Percentiles rank a stretch among this genome's conserved stretches.
Evolutionary conservation across 2,329 filamentous ascomycete species (phyloP).

Genomic region (Hypoxylon sp.): DNA sequence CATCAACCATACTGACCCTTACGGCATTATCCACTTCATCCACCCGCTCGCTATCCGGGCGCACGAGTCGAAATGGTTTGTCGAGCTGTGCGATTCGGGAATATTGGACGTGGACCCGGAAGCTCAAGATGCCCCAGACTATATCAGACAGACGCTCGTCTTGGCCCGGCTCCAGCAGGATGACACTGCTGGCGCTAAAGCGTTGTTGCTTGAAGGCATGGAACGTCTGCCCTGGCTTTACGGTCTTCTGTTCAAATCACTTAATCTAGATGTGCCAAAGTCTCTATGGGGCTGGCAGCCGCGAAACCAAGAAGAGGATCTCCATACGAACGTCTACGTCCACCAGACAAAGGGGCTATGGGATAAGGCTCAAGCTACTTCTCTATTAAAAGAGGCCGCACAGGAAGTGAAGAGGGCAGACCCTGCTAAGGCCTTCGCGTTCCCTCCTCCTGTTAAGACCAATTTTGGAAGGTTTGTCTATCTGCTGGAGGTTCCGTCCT

Average conservation of each 20-base stretch:
- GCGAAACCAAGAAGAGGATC: constrained; percentile 67
- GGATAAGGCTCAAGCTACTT: constrained; percentile 77
- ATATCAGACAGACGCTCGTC: constrained; percentile 78
- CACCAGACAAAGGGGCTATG: constrained; percentile 81
- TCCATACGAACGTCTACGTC: constrained; percentile 80
- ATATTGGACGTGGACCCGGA: constrained; percentile 50
- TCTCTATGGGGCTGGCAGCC: constrained; percentile 83
- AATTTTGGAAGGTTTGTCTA: constrained; percentile 78
- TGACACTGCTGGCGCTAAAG: constrained; percentile 70
- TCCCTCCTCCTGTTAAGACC: constrained; percentile 50
- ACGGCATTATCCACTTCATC: constrained; percentile 80
- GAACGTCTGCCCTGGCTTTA: constrained; percentile 84
- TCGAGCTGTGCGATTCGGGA: constrained; percentile 68
- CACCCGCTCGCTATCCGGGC: constrained; percentile 87
- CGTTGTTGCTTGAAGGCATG: constrained; percentile 72
- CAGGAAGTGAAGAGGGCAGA: constrained; percentile 60
- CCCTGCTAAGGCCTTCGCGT: constrained; percentile 48
- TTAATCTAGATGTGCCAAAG: constrained; percentile 80
- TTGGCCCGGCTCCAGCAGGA: constrained; percentile 78
- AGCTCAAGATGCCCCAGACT: constrained; percentile 57
- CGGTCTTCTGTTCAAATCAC: constrained; percentile 77
- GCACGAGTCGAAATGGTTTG: constrained; percentile 76
- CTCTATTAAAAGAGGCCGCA: constrained; percentile 74
- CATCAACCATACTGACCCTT: constrained; percentile 80
- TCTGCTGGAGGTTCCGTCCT: constrained; percentile 74